Base-by-base conservation (phyloP, 768 basidiomycete species). In the Pleurotus citrinopileatus region DNA sequence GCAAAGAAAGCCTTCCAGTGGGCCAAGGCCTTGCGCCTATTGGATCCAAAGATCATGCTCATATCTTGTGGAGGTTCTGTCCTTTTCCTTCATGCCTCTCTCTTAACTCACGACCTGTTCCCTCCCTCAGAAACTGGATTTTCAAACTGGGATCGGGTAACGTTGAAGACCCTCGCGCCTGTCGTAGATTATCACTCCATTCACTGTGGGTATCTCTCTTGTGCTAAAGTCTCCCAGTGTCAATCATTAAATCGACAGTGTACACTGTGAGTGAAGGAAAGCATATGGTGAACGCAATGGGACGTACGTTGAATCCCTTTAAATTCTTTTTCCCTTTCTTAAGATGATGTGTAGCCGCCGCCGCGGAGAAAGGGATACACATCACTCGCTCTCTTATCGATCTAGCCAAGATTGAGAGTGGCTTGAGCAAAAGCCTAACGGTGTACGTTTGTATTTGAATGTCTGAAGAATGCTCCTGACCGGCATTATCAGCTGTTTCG, bases 1-100 rank as follows among this genome's bases (percentile, higher is more conserved):
- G 76, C 78, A 23, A 75, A 76, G 59, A 77, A 73, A 47, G 82
- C 82, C 0, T 77, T 70, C 43, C 80, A 79, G 56, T 86, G 84
- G 84, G 82, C 82, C 2, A 82, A 84, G 60, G 82, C 80, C 0
- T 67, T 86, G 20, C 71, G 72, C 23, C 68, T 84, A 1, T 74
- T 84, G 3, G 84, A 86, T 58, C 82, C 82, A 1, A 70, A 54
- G 15, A 78, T 84, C 61, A 70, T 79, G 54, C 65, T 86, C 5
- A 71, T 84, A 20, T 74, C 77, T 3, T 86, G 84, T 58, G 84
- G 83, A 46, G 72, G 70, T 70, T 57, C 20, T 69, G 69, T 12
- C 37, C 17, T 32, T 26, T 64, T 67, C 13, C 53, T 67, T 9
- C 12, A n/a, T n/a, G n/a, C n/a, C n/a, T n/a, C 22, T 20, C 13